Base-by-base conservation (phyloP, 1,284 basidiomycete species). In the Bjerkandera adusta region DNA sequence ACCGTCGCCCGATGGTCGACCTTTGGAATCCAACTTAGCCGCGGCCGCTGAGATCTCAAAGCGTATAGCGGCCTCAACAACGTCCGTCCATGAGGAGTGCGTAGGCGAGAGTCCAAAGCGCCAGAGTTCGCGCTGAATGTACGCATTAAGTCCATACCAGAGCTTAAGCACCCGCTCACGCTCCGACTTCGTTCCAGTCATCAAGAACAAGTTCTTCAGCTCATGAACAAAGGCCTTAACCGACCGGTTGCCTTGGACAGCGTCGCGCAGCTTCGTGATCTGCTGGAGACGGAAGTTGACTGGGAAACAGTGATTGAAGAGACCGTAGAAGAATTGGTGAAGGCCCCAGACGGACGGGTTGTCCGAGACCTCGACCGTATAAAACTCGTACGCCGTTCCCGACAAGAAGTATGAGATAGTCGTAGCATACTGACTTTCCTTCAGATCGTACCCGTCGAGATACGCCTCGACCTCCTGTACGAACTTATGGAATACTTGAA, bases 251-350 rank as follows among this genome's bases (percentile, higher is more conserved):
- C 51, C 36, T 36, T 67, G 66, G 1, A 22, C 2, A 10, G 39
- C 41, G 1, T 41, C 36, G 1, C 43, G 15, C 10, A 64, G 52
- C 20, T 55, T 41, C 6, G 52, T 40, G 0, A 53, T 43, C 41
- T 59, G 53, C 18, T 57, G 44, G 0, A 50, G 21, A 3, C 65
- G 54, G 47, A 65, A 73, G 32, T 72, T 58, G 0, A 64, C 44
- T 0, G 69, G 70, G 60, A 77, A 77, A 40, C 71, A 73, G 46
- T 70, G 68, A 47, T 72, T 62, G 48, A 70, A 76, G 3, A 76
- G 41, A 5, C 54, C 70, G 1, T 50, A 32, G 39, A 73, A 70
- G 49, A 75, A 66, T 5, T 44, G 18, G 0, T 53, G 13, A 0
- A 59, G 42, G 0, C 21, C 45, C 62, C 61, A 64, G 7, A 52